phyloP scores from a whole-genome alignment of 495 filamentous ascomycete species.

The Talaromyces trachyspermus region DNA sequence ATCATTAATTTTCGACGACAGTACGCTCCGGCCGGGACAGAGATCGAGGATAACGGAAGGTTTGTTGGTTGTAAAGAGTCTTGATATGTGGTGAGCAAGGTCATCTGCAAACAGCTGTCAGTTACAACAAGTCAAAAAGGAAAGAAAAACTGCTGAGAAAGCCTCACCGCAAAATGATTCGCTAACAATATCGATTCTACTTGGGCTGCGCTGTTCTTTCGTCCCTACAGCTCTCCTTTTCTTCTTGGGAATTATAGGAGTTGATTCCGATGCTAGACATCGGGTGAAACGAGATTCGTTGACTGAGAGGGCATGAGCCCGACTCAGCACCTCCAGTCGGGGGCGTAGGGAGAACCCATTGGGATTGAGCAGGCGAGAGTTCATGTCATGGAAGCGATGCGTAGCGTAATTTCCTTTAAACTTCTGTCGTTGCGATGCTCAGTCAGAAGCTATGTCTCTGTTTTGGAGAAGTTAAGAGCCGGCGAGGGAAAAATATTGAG shows the following conservation, averaged over 20 bases:
- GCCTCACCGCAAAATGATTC: constrained; percentile 53
- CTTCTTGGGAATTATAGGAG: too few relatives aligned
- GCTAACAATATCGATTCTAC: constrained; percentile 44
- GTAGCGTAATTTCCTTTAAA: too few relatives aligned
- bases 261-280: too few relatives aligned
- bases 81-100: constrained; percentile 44
- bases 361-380: neutral
- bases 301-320: neutral
- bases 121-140: neutral
- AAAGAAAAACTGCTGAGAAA: neutral
- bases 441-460: too few relatives aligned
- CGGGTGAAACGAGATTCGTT: neutral
- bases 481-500: too few relatives aligned
- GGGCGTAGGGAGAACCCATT: neutral
- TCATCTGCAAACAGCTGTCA: constrained; percentile 31
- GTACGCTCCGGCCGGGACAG: constrained; percentile 67
- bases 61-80: constrained; percentile 51
- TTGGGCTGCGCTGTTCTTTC: too few relatives aligned
- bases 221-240: too few relatives aligned
- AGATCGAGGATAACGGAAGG: constrained; percentile 80
- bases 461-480: too few relatives aligned
- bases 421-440: too few relatives aligned
- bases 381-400: neutral
- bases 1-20: constrained; percentile 68
- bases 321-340: neutral